Evolutionary conservation across 305 asterid species (phyloP).

Genomic region (Solanum aculeatissimum): DNA sequence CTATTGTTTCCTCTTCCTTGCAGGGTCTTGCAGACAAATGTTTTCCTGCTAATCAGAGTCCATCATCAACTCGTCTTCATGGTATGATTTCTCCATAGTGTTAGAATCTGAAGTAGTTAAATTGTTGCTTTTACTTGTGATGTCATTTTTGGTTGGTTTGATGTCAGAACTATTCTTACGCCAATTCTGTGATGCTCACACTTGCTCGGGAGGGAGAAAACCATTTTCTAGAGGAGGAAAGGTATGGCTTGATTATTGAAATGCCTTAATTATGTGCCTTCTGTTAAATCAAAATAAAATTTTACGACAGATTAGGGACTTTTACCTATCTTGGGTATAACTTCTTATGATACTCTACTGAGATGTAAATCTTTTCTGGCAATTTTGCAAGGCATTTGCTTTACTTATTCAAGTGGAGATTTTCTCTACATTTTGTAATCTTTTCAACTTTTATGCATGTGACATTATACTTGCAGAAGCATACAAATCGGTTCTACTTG

Average conservation of each 20-base stretch:
- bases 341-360: background rate
- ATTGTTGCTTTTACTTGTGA: constrained; percentile 4
- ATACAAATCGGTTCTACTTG: constrained; percentile 50
- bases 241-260: constrained; percentile 26
- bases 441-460: background rate
- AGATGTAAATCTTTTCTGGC: background rate
- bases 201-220: constrained; percentile 50
- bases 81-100: constrained; percentile 28
- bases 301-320: background rate
- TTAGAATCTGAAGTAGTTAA: background rate
- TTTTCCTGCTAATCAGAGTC: constrained; percentile 56
- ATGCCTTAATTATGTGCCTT: background rate
- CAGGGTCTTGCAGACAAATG: constrained; percentile 81
- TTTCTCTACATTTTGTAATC: background rate
- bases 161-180: constrained; percentile 61
- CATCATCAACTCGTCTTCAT: constrained; percentile 67
- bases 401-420: background rate
- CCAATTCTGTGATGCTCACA: constrained; percentile 87
- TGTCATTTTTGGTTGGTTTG: constrained; percentile 5
- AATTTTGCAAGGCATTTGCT: background rate
- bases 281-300: background rate
- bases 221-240: constrained; percentile 81
- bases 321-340: background rate
- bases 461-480: constrained; percentile 45
- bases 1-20: background rate